Evolutionary conservation across 2,329 filamentous ascomycete species (phyloP).

Genomic region (Zymoseptoria pseudotritici): DNA sequence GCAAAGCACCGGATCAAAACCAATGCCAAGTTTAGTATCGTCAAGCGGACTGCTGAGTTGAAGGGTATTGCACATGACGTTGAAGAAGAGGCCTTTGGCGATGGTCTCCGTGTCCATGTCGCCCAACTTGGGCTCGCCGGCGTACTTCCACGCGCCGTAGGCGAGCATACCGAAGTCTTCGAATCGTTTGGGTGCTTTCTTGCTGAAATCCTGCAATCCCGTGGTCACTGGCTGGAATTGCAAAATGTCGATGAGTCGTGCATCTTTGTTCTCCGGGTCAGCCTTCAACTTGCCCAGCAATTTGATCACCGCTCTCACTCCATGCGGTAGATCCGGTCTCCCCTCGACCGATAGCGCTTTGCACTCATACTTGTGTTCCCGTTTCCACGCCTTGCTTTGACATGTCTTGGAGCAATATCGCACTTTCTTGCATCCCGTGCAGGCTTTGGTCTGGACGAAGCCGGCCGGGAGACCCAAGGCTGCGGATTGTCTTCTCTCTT

Average conservation of each 20-base stretch:
- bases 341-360: constrained; percentile 40
- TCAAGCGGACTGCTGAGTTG: constrained; percentile 49
- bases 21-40: constrained; percentile 51
- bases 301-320: constrained; percentile 49
- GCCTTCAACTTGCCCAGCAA: constrained; percentile 34
- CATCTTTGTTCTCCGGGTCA: constrained; percentile 19
- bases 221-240: constrained; percentile 25
- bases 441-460: constrained; percentile 41
- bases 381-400: constrained; percentile 53
- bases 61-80: constrained; percentile 50
- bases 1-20: constrained; percentile 48
- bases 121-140: constrained; percentile 26
- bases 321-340: constrained; percentile 43
- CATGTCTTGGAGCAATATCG: constrained; percentile 56
- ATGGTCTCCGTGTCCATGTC: constrained; percentile 17
- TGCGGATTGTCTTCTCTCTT: constrained; percentile 26
- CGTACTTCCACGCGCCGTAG: constrained; percentile 48
- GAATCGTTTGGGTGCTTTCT: constrained; percentile 35
- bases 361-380: constrained; percentile 54
- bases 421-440: constrained; percentile 51
- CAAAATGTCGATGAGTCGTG: constrained; percentile 18
- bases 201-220: constrained; percentile 44
- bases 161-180: constrained; percentile 47
- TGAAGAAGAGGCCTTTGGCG: constrained; percentile 14
- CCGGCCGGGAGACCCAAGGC: constrained; percentile 24